Conservation (phyloP, 495 filamentous ascomycete species). For the Penicillium macrosclerotiorum region DNA sequence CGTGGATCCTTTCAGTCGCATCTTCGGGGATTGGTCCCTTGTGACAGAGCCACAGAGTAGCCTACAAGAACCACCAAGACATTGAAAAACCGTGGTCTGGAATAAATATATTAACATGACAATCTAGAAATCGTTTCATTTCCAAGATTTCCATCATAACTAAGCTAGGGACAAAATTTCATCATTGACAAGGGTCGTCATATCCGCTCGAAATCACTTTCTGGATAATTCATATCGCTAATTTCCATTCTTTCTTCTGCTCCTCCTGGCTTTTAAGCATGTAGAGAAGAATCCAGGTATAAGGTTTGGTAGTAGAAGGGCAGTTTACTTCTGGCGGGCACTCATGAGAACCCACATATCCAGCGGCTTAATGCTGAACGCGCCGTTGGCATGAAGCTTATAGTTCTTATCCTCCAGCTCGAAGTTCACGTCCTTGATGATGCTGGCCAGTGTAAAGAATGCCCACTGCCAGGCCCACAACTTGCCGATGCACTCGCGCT, state of each 20-base stretch:
- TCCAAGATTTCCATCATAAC: conserved; percentile 6
- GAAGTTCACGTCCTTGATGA: conserved; percentile 42
- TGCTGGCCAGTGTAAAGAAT: conserved; percentile 36
- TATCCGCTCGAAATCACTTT: not conserved
- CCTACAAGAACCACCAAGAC: no score
- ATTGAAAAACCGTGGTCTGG: no score
- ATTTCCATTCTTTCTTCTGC: no score
- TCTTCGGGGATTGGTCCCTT: no score
- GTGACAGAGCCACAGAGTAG: no score
- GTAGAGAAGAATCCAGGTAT: not conserved
- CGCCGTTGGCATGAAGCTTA: conserved; percentile 36
- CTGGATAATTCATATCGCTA: not conserved
- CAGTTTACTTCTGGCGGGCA: conserved; percentile 29
- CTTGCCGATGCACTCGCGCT: conserved; percentile 64
- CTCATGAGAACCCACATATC: conserved; percentile 36
- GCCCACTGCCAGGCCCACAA: conserved; percentile 64
- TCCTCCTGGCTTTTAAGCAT: no score
- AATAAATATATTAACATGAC: no score
- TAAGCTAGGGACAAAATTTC: conserved; percentile 8
- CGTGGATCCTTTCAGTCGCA: no score
- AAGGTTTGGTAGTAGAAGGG: not conserved
- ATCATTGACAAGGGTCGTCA: conserved; percentile 6
- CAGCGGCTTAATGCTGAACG: conserved; percentile 37
- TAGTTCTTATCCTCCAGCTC: conserved; percentile 46
- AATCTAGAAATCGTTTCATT: conserved; percentile 6